Evolutionary conservation across 805 yeast species (phyloP).

Genomic region (Maudiozyma barnettii): DNA sequence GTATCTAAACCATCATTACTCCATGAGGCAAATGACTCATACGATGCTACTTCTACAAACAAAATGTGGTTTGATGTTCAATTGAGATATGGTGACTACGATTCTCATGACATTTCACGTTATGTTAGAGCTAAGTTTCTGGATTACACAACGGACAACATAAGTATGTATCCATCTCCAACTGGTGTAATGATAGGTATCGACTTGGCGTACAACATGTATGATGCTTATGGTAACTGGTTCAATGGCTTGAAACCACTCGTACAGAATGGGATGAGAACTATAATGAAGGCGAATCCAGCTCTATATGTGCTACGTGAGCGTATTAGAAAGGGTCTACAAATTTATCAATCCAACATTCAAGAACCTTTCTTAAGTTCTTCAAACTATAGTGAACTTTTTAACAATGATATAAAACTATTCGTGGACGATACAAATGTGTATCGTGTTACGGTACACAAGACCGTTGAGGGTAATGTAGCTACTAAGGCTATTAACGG

Average conservation of each 20-base stretch:
- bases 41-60: conserved; percentile 46
- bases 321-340: conserved; percentile 87
- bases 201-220: conserved; percentile 92
- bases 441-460: conserved; percentile 83
- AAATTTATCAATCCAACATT: conserved; percentile 85
- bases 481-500: conserved; percentile 93
- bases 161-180: conserved; percentile 82
- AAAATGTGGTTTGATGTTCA: conserved; percentile 95
- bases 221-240: conserved; percentile 96
- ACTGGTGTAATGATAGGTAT: conserved; percentile 87
- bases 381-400: conserved; percentile 80
- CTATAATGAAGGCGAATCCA: conserved; percentile 91
- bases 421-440: conserved; percentile 93
- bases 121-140: conserved; percentile 87
- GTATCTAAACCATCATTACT: conserved; percentile 74
- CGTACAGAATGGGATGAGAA: conserved; percentile 83
- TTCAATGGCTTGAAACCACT: conserved; percentile 88
- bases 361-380: conserved; percentile 87
- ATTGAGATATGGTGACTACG: conserved; percentile 92
- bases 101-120: conserved; percentile 91
- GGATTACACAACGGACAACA: conserved; percentile 84
- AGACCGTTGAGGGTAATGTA: conserved; percentile 85
- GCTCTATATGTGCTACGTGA: conserved; percentile 86
- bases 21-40: conserved; percentile 57
- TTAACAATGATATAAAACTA: conserved; percentile 72